These are phyloP conservation scores for Candida namnaoensis DNA, from an alignment of 805 yeast species.

Conservation along the genomic window DNA sequence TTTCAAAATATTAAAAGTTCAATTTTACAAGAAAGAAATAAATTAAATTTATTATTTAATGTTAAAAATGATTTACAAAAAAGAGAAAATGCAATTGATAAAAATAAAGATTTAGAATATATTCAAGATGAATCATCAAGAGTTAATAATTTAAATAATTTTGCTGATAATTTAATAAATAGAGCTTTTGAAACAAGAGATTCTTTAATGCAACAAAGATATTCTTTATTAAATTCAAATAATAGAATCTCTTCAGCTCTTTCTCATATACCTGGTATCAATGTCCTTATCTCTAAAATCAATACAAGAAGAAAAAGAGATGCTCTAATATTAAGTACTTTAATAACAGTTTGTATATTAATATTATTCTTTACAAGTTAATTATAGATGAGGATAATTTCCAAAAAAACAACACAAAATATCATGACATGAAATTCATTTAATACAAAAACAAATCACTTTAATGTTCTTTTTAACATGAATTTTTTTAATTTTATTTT, in stretches of 20 bases:
- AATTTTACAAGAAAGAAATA: conserved; percentile 67
- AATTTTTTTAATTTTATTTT: too few species aligned
- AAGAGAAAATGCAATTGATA: conserved; percentile 37
- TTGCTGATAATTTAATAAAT: conserved; percentile 73
- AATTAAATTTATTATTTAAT: conserved; percentile 62
- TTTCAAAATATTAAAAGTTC: conserved; percentile 49
- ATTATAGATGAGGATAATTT: neutral
- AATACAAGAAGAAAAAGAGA: conserved; percentile 87
- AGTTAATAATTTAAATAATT: conserved; percentile 59
- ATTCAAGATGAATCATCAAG: conserved; percentile 70
- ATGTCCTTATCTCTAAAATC: conserved; percentile 64
- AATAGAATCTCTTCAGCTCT: conserved; percentile 51
- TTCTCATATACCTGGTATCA: conserved; percentile 75
- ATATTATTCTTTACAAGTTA: conserved; percentile 48
- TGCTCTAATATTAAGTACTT: conserved; percentile 68
- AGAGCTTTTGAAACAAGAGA: conserved; percentile 90
- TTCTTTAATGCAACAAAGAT: conserved; percentile 68
- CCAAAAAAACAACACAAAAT: too few species aligned
- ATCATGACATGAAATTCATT: too few species aligned
- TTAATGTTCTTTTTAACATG: too few species aligned
- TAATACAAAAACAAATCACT: too few species aligned
- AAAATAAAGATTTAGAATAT: conserved; percentile 53
- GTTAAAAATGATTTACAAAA: conserved; percentile 76
- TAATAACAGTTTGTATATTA: conserved; percentile 67
- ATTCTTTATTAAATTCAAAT: conserved; percentile 53